phyloP scores from a whole-genome alignment of 345 rosid species.

The Corymbia maculata region DNA sequence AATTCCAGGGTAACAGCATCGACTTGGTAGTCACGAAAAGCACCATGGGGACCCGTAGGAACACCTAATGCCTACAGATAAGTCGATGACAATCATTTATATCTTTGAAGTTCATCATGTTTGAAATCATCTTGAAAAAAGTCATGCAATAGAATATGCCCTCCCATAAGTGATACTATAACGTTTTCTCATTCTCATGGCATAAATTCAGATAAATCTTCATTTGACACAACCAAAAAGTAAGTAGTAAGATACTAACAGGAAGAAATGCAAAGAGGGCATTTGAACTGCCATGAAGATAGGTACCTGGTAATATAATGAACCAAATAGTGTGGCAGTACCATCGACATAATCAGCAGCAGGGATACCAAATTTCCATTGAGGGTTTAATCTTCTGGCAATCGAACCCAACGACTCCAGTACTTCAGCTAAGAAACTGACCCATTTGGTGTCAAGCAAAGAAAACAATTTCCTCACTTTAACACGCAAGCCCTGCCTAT shows the following conservation, averaged over 20 bases:
- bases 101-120: neutral
- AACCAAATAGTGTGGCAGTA: conserved; percentile 81
- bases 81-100: neutral
- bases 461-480: conserved; percentile 56
- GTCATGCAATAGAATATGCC: neutral
- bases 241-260: neutral
- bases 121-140: neutral
- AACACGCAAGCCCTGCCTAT: conserved; percentile 79
- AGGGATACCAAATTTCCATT: conserved; percentile 73
- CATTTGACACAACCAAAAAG: neutral
- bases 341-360: conserved; percentile 79
- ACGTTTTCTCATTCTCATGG: neutral
- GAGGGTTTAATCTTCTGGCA: conserved; percentile 49
- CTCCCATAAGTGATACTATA: neutral
- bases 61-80: conserved; percentile 70
- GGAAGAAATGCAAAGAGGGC: neutral
- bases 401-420: conserved; percentile 54
- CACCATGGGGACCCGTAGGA: conserved; percentile 96
- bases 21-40: conserved; percentile 90
- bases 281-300: neutral
- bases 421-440: conserved; percentile 42
- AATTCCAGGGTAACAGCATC: conserved; percentile 91
- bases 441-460: conserved; percentile 48
- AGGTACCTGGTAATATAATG: conserved; percentile 75
- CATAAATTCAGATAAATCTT: neutral